Base-by-base conservation (phyloP, 495 filamentous ascomycete species). In the Bryoglossum gracile region DNA sequence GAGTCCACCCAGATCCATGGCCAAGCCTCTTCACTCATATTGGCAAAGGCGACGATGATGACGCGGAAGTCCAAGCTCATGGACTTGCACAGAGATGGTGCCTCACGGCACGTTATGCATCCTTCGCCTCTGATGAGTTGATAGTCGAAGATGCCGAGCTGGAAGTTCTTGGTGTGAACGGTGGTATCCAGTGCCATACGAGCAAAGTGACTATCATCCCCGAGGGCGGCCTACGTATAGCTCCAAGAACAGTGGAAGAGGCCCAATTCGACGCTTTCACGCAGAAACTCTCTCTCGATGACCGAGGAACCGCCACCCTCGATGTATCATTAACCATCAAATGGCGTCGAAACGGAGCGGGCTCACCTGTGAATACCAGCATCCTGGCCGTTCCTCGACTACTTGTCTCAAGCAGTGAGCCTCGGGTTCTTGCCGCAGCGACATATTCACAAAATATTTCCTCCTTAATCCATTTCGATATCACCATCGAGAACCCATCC, bases 401-500 rank as follows among this genome's bases (percentile, higher is more conserved):
- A 49, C 72, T 80, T 44, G 71, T 94, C 33, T 83, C 89, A 0
- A 82, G 79, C 53, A 82, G 81, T 30, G 92, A 98, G 53, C 94
- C 94, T 6, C 82, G 92, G 40, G 89, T 95, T 4, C 76, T 97
- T 0, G 87, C 84, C 8, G 74, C 78, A 0, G 70, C 80, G 8
- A 68, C 68, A 0, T 65, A 78, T 42, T 76, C 63, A 24, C 54
- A 40, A n/a, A 43, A 48, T 39, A 43, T 58, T 11, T 41, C 53
- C 19, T 32, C 49, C 5, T 55, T 76, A 24, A 46, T 69, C 23
- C 62, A 67, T 45, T 63, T 77, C 4, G 60, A 65, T 18, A 86
- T 94, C 55, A 84, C 80, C 5, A 75, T 97, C 51, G 92, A 99
- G 62, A 99, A 99, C 61, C 86, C 92, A 3, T 95, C 94, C 2